Conservation (phyloP, 1,139 yeast genomes). For the Geotrichum reessii region DNA sequence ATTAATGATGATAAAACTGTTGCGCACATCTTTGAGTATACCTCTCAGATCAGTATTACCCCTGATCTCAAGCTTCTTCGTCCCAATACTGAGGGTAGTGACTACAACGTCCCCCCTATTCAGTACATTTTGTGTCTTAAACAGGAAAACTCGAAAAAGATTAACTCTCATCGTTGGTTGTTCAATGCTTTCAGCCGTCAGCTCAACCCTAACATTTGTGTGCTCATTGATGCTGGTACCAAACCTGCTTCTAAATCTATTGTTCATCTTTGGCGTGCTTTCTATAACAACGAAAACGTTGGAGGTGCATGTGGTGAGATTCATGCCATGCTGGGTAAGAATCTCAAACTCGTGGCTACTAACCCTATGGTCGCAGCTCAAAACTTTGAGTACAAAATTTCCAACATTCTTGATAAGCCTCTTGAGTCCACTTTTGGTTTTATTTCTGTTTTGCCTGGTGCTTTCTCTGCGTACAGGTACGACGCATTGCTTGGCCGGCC, state of each 20-base stretch:
- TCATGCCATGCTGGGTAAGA: constrained; percentile 81
- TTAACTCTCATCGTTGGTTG: constrained; percentile 97
- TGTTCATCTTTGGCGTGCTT: constrained; percentile 85
- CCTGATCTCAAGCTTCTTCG: constrained; percentile 44
- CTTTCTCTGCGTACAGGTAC: constrained; percentile 83
- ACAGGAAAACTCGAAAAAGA: constrained; percentile 85
- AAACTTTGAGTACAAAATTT: constrained; percentile 88
- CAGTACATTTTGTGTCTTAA: constrained; percentile 84
- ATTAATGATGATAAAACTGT: constrained; percentile 83
- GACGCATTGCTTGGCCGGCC: constrained; percentile 80
- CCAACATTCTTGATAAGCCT: constrained; percentile 86
- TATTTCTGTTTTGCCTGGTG: constrained; percentile 87
- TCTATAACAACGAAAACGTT: constrained; percentile 73
- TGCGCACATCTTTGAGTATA: constrained; percentile 90
- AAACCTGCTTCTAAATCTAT: constrained; percentile 79
- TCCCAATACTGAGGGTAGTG: constrained; percentile 55
- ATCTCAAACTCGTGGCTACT: constrained; percentile 44
- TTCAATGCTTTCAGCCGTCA: constrained; percentile 88
- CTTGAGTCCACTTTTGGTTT: constrained; percentile 85
- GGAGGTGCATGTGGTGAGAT: constrained; percentile 97
- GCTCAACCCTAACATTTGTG: constrained; percentile 78
- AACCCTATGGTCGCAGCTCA: constrained; percentile 91
- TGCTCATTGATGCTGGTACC: constrained; percentile 90
- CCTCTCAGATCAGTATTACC: constrained; percentile 55
- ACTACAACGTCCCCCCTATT: constrained; percentile 60